A percentile compares a stretch with the other conserved stretches of the same genome.
Evolutionary conservation across 2,329 filamentous ascomycete genomes (phyloP).

Genomic region (Celoporthe dispersa): DNA sequence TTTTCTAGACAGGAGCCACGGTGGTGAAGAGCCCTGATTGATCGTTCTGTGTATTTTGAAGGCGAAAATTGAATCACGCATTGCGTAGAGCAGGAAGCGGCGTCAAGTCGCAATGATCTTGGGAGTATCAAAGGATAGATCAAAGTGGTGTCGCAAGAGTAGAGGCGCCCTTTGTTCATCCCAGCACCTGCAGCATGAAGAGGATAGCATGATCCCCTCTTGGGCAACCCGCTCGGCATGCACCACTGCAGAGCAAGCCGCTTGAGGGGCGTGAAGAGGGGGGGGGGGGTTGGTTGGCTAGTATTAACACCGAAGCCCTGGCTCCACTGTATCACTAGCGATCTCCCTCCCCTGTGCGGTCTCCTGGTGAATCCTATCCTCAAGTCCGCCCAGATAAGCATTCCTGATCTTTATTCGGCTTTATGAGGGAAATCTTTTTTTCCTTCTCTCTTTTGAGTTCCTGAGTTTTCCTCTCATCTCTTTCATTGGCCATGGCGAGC

Average conservation of each 20-base stretch:
- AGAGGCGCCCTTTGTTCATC: neutral
- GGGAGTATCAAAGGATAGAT: neutral
- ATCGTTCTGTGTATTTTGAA: neutral
- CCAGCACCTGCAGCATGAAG: neutral
- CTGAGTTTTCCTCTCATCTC: neutral
- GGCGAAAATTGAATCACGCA: neutral
- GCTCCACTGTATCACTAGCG: neutral
- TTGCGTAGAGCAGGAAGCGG: neutral
- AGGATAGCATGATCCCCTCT: neutral
- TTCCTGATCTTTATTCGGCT: neutral
- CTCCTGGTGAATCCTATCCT: neutral
- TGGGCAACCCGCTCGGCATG: neutral
- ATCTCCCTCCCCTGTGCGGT: neutral
- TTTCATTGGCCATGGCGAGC: no score
- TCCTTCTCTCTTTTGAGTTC: neutral
- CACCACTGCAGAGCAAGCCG: neutral
- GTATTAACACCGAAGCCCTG: neutral
- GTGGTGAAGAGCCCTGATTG: neutral
- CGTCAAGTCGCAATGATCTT: neutral
- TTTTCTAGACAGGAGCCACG: slow-evolving; percentile 27
- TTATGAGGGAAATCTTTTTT: neutral
- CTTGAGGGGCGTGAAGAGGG: no score
- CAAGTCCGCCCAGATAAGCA: neutral
- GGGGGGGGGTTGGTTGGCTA: no score
- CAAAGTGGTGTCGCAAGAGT: neutral